phyloP scores from a whole-genome alignment of 345 rosid genomes.

The Excoecaria agallocha region DNA sequence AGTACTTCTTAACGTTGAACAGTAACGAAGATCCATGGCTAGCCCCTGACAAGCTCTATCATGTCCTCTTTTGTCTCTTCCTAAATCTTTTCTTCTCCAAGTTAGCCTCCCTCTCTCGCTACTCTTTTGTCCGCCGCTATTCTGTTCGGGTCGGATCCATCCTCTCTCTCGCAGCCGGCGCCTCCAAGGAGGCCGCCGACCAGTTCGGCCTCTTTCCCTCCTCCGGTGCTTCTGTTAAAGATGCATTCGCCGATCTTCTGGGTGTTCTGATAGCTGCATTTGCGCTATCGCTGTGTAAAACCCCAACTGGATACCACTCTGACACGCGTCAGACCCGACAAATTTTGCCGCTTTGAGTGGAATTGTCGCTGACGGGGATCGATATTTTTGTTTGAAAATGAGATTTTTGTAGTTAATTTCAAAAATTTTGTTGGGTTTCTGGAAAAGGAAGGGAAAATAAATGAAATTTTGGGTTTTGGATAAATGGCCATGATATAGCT shows the following conservation, averaged over 20 bases:
- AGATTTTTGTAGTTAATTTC: background rate
- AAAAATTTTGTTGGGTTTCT: background rate
- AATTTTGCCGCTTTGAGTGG: slow-evolving; percentile 52
- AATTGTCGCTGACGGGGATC: background rate
- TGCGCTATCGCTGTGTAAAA: slow-evolving; percentile 30
- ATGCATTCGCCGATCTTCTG: slow-evolving; percentile 67
- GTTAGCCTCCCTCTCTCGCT: slow-evolving; percentile 46
- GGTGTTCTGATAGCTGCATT: slow-evolving; percentile 63
- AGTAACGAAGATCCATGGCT: slow-evolving; percentile 71
- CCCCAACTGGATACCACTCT: slow-evolving; percentile 11
- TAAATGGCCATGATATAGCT: background rate
- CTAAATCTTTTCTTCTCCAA: slow-evolving; percentile 59
- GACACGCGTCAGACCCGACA: slow-evolving; percentile 37
- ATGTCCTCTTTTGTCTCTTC: slow-evolving; percentile 70
- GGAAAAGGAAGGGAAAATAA: background rate
- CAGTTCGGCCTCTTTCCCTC: slow-evolving; percentile 78
- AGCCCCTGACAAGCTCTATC: slow-evolving; percentile 81
- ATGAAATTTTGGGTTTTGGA: slow-evolving; percentile 7
- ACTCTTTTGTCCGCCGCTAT: slow-evolving; percentile 55
- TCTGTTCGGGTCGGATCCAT: slow-evolving; percentile 63
- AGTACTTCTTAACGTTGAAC: background rate
- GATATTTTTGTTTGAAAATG: background rate
- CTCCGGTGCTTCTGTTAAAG: slow-evolving; percentile 78
- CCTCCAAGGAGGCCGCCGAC: slow-evolving; percentile 89
- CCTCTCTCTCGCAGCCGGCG: slow-evolving; percentile 77